Conservation (phyloP, 2,329 filamentous ascomycete species). For the Colletotrichum tropicicola region DNA sequence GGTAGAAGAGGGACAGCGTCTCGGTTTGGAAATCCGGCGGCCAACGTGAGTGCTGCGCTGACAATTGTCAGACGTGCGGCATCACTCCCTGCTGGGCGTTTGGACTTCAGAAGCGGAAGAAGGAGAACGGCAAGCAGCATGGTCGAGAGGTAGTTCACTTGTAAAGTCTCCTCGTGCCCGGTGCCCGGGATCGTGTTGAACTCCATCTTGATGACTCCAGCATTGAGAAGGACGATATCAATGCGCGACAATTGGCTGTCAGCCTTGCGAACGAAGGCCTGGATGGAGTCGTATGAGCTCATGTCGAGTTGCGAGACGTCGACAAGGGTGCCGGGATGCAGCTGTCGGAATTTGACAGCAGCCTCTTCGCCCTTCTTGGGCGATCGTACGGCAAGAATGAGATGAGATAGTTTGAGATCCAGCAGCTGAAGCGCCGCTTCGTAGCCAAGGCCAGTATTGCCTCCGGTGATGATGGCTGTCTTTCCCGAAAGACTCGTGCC, state of each 20-base stretch:
- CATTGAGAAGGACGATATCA: constrained; percentile 57
- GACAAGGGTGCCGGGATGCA: constrained; percentile 44
- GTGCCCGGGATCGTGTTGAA: constrained; percentile 37
- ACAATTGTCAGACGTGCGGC: no score
- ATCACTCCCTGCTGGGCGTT: no score
- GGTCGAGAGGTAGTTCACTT: constrained; percentile 50
- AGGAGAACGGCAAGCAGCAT: constrained; percentile 43
- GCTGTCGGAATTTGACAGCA: constrained; percentile 39
- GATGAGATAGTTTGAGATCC: constrained; percentile 44
- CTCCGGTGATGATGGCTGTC: constrained; percentile 58
- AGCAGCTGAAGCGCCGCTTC: constrained; percentile 53
- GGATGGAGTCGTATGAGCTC: constrained; percentile 53
- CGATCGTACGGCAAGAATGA: constrained; percentile 59
- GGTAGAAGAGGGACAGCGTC: constrained; percentile 36
- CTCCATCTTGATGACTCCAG: constrained; percentile 42
- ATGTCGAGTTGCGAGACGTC: constrained; percentile 62
- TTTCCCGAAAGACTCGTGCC: constrained; percentile 41
- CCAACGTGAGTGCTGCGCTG: constrained; percentile 38
- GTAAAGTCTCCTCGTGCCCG: constrained; percentile 50
- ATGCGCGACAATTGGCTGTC: constrained; percentile 45
- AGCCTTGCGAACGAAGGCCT: constrained; percentile 49
- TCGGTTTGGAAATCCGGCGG: no score
- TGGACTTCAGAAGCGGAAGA: constrained; percentile 42
- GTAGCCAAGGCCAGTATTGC: constrained; percentile 58
- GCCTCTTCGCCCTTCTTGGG: constrained; percentile 51